phyloP scores from a whole-genome alignment of 345 rosid genomes.

The Clarkia xantiana region DNA sequence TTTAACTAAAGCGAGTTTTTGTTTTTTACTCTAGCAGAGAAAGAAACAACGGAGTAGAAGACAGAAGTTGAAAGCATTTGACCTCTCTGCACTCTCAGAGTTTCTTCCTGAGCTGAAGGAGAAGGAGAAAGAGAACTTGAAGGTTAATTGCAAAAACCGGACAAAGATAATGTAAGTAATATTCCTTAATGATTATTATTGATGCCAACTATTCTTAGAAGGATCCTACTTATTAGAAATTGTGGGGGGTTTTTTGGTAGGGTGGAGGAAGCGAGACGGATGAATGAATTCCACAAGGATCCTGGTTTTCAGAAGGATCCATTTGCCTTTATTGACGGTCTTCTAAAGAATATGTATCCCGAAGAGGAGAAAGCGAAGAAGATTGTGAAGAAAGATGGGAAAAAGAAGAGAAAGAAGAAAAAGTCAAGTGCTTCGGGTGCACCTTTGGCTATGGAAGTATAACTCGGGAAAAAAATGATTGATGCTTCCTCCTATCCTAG shows the following conservation, averaged over 20 bases:
- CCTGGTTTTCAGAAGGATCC: conserved; percentile 67
- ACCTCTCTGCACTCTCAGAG: conserved; percentile 55
- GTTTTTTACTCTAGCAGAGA: neutral
- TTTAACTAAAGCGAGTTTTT: too few species aligned
- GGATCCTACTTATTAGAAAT: neutral
- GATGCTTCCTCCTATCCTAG: too few species aligned
- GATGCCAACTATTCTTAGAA: neutral
- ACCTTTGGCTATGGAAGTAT: conserved; percentile 32
- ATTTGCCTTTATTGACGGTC: conserved; percentile 54
- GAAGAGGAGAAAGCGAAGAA: conserved; percentile 45
- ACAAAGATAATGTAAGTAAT: conserved; percentile 45
- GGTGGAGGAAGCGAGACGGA: conserved; percentile 47
- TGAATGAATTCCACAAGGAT: conserved; percentile 49
- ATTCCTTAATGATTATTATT: neutral
- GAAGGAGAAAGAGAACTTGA: conserved; percentile 27
- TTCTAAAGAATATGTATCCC: conserved; percentile 53
- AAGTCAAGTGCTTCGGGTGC: conserved; percentile 18
- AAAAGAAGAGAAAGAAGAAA: conserved; percentile 28
- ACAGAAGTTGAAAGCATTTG: conserved; percentile 58
- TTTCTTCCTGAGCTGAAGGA: conserved; percentile 57
- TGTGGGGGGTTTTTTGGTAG: conserved; percentile 14
- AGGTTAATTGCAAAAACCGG: conserved; percentile 62
- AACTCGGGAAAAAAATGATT: neutral
- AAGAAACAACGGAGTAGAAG: conserved; percentile 29
- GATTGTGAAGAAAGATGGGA: conserved; percentile 26